Evolutionary conservation across 1,284 basidiomycete genomes (phyloP), one percentile per base, ranked within the genome.

Genomic region (Malassezia cuniculi): DNA sequence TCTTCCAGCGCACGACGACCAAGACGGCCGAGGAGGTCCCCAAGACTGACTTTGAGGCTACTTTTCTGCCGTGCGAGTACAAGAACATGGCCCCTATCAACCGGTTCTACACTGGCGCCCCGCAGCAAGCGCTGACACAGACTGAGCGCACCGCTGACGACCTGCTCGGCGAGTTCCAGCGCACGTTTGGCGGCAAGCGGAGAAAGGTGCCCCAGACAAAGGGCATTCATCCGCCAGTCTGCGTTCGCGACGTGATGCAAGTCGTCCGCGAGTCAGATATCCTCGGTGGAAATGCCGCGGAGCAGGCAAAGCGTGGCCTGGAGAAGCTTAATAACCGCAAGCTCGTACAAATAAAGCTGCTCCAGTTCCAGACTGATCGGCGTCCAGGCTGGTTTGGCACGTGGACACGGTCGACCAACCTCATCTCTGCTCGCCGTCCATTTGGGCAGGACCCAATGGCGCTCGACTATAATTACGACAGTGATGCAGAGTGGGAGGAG

Each of bases 401-500:
- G 1, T 63, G 53, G 50, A 63, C 62, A 27, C 54, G 60, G 12
- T 48, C 57, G 16, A 55, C 59, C 16, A 57, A 56, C 27, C 48
- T 66, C 30, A 57, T 66, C 32, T 47, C 50, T 3, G 44, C 60
- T 1, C 45, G 62, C 0, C 54, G 48, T 21, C 62, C 62, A 3
- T 49, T 64, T 2, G 56, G 53, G 0, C 62, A 64, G 29, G 62
- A 66, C 32, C 58, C 62, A 5, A 53, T 66, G 1, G 50, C 52
- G 31, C 31, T 66, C 18, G 58, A 66, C 39, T 66, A 66, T 34
- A 53, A 47, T 11, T 63, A 62, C 36, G 64, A 66, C 42, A 55
- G 51, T 20, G 64, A 66, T 17, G 60, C 55, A 10, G 64, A 63
- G 27, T 66, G 64, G 62, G 60, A 62, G 25, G 62, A 61, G 26